Evolutionary conservation across 495 filamentous ascomycete genomes (phyloP).

Genomic region (Bathelium albidoporum): DNA sequence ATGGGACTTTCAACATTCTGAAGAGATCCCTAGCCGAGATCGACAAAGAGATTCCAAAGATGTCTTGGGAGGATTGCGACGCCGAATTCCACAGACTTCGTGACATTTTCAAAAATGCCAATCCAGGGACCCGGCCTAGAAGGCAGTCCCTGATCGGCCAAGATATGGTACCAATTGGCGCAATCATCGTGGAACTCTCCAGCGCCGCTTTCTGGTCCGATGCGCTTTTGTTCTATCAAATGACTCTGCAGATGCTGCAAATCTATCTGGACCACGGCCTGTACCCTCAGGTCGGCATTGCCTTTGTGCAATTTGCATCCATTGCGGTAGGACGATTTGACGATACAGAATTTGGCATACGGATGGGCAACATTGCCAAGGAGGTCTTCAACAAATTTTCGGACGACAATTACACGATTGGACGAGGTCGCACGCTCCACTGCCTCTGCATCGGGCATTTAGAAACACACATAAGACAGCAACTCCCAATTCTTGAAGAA

Average conservation of each 20-base stretch:
- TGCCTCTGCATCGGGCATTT: conserved; percentile 67
- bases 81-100: conserved; percentile 52
- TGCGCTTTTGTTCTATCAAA: conserved; percentile 62
- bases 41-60: conserved; percentile 51
- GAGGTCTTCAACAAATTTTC: conserved; percentile 55
- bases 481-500: conserved; percentile 52
- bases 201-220: conserved; percentile 80
- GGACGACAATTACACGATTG: conserved; percentile 56
- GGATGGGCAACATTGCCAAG: conserved; percentile 53
- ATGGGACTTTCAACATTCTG: conserved; percentile 55
- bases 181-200: conserved; percentile 65
- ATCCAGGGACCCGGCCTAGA: not conserved
- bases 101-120: conserved; percentile 41
- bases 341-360: conserved; percentile 56
- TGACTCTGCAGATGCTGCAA: conserved; percentile 59
- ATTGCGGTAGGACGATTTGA: conserved; percentile 64
- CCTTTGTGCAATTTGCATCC: conserved; percentile 63
- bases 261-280: conserved; percentile 54
- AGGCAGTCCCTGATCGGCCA: conserved; percentile 30
- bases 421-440: conserved; percentile 61
- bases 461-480: conserved; percentile 48
- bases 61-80: conserved; percentile 68
- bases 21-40: conserved; percentile 58
- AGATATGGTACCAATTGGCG: conserved; percentile 54
- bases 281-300: conserved; percentile 66